Evolutionary conservation across 768 basidiomycete species (phyloP).

Genomic region (Auricularia auricula-judae): DNA sequence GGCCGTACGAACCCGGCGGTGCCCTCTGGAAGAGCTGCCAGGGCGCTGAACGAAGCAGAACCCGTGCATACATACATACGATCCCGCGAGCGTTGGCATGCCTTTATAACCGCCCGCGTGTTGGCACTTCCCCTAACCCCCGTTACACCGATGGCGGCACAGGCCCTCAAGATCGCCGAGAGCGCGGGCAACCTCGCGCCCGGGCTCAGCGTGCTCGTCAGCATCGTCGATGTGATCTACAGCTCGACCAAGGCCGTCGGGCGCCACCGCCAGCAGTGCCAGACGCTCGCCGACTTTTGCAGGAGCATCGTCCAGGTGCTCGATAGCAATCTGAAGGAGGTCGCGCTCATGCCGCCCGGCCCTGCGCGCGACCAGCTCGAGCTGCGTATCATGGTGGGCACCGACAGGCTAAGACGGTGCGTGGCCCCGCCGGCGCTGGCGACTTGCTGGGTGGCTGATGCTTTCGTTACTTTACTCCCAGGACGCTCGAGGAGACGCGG

Average conservation of each 20-base stretch:
- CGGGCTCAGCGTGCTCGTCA: not conserved
- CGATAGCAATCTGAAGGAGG: not conserved
- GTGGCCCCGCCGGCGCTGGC: too few species aligned
- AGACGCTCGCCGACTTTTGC: not conserved
- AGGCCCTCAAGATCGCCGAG: not conserved
- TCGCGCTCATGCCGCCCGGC: not conserved
- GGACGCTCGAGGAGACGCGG: not conserved
- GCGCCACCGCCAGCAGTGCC: not conserved
- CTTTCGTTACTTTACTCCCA: not conserved
- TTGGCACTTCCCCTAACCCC: not conserved
- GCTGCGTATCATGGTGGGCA: not conserved
- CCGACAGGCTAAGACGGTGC: not conserved
- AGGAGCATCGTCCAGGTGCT: not conserved
- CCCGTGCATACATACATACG: too few species aligned
- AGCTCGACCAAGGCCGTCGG: not conserved
- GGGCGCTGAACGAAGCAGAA: too few species aligned
- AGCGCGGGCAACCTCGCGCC: not conserved
- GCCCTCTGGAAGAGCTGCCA: too few species aligned
- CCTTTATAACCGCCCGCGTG: not conserved
- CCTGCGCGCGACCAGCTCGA: not conserved
- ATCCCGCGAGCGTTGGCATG: too few species aligned
- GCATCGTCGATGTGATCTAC: not conserved
- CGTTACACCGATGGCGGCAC: not conserved
- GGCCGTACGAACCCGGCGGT: too few species aligned
- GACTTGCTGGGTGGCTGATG: not conserved